phyloP scores from a whole-genome alignment of 2,329 filamentous ascomycete genomes.

The Ophiobolus disseminans region DNA sequence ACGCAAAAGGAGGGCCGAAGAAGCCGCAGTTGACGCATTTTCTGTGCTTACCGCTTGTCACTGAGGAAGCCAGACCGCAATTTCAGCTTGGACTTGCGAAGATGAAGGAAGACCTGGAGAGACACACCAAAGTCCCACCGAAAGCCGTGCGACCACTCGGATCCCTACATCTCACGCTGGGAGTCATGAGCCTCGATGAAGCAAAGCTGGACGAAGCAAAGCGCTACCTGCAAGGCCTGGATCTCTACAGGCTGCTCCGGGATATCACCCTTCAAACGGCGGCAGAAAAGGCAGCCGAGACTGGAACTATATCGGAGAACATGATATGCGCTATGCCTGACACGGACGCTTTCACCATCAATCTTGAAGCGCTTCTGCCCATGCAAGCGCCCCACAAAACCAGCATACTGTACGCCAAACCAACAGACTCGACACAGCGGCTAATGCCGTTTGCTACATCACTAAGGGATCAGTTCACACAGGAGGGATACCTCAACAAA shows the following conservation, averaged over 20 bases:
- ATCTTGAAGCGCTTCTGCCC: slow-evolving; percentile 59
- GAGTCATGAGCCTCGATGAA: slow-evolving; percentile 76
- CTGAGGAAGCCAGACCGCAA: slow-evolving; percentile 65
- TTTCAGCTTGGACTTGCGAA: slow-evolving; percentile 67
- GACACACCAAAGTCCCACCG: slow-evolving; percentile 59
- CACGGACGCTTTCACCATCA: slow-evolving; percentile 45
- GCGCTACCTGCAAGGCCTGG: slow-evolving; percentile 50
- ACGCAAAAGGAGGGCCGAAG: slow-evolving; percentile 29
- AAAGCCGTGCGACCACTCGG: slow-evolving; percentile 77
- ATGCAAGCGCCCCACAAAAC: slow-evolving; percentile 67
- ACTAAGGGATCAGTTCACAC: slow-evolving; percentile 63
- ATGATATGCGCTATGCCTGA: slow-evolving; percentile 34
- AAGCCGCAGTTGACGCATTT: slow-evolving; percentile 72
- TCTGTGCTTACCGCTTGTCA: slow-evolving; percentile 76
- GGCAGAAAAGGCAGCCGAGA: slow-evolving; percentile 22
- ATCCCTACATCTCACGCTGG: slow-evolving; percentile 84
- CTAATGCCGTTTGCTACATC: slow-evolving; percentile 65
- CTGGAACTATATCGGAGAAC: slow-evolving; percentile 39
- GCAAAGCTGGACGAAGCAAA: slow-evolving; percentile 57
- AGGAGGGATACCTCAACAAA: slow-evolving; percentile 62
- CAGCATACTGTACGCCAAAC: slow-evolving; percentile 70
- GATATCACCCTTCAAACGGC: slow-evolving; percentile 20
- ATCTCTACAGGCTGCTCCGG: slow-evolving; percentile 46
- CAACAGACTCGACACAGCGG: slow-evolving; percentile 59
- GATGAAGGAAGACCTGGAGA: slow-evolving; percentile 63